phyloP scores from a whole-genome alignment of 306 rosid species.

The Malus domestica region ASM211411v1 NC_041797.1:20703501-20704000 shows the following conservation, averaged over 20 bases:
- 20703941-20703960: constrained; percentile 19
- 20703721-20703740: not conserved
- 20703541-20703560: not conserved
- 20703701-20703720: not conserved
- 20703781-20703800: not conserved
- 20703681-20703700: not conserved
- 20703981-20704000: not conserved
- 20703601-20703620: not conserved
- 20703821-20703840: not conserved
- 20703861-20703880: too few species aligned
- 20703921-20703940: not conserved
- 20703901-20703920: not conserved
- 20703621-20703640: not conserved
- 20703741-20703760: not conserved
- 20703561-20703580: not conserved
- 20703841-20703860: not conserved
- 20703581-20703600: constrained; percentile 3
- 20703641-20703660: not conserved
- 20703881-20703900: too few species aligned
- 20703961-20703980: constrained; percentile 27
- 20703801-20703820: not conserved
- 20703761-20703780: not conserved
- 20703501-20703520: constrained; percentile 60
- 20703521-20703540: not conserved
- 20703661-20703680: not conserved